Base-by-base conservation (phyloP, 2,329 filamentous ascomycete genomes). In the Sporothrix brasiliensis region DNA sequence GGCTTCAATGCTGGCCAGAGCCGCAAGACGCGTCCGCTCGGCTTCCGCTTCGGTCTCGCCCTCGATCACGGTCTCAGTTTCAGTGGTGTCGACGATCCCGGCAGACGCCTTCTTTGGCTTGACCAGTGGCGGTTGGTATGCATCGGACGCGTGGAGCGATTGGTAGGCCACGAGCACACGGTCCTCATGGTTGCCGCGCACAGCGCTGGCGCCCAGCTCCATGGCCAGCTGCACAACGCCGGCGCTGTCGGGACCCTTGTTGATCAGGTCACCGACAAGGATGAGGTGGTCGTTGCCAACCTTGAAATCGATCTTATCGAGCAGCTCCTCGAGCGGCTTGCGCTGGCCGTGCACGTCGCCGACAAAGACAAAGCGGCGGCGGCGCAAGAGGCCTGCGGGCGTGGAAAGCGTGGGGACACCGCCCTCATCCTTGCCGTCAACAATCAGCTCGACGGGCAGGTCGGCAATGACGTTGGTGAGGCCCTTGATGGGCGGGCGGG, bases 141-240 rank as follows among this genome's bases (percentile, higher is more conserved):
- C 21, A n/a, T 47, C 58, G 58, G 39, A 47, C 6, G 63, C 0
- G 69, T 63, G 70, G 74, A 80, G 76, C 49, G 78, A 76, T 39
- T 83, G 82, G 72, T 89, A 86, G 1, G 89, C 85, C 10, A 90
- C 84, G n/a, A 98, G 84, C 24, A 97, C 84, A 27, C 89, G 86
- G 78, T 98, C 94, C 78, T 99, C 95, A 80, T 97, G 92, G 80
- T 97, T 97, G 21, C 95, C 95, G 67, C 94, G 89, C 10, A 98
- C 93, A 73, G 89, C 92, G 41, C 90, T 92, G 27, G 94, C 94
- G 67, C 87, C 87, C 50, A 94, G 81, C 16, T 86, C 80, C 78
- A 93, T 91, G 50, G 92, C 90, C 54, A 93, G 83, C 71, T 91
- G 87, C 63, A 98, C 84, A 0, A 97, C 92, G 50, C 90, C 92